Evolutionary conservation across 306 rosid genomes (phyloP), one percentile per base, ranked within the genome.

Genomic region (Cyamopsis tetragonoloba): DNA sequence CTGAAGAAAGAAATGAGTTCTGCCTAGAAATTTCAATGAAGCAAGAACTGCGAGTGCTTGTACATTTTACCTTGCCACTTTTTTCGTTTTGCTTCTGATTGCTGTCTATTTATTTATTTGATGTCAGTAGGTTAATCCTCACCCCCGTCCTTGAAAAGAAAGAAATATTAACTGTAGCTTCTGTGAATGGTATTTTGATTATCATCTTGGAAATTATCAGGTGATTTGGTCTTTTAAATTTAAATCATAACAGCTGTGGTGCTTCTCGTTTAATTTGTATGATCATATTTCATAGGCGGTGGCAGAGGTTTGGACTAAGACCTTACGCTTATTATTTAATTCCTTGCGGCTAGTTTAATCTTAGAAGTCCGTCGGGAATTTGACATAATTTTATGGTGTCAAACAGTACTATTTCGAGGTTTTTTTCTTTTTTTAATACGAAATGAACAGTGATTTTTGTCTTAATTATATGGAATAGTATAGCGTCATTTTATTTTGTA

Each of bases 21-120:
- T 68, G 44, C 28, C 17, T 38, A 31, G 59, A 63, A 75, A 47
- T 66, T 62, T 81, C 82, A 62, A 51, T 70, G 59, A 53, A 74
- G 77, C 53, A 53, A 75, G 73, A 77, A 69, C 67, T 20, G 78
- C 19, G 55, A 69, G 53, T 76, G 81, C 68, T 74, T 80, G 80
- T 80, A 74, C 78, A 79, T 80, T 79, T 84, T 76, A 65, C 72
- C 74, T 74, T 46, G 11, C 22, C 61, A 14, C 24, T 23, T 48
- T 50, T 28, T 57, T 38, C n/a, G 18, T 28, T 57, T 38, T 15
- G 18, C 48, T 41, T 62, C 58, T 61, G 75, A 54, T 32, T 48
- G 68, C 64, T 53, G 71, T n/a, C 78, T 31, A 41, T 66, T 32
- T 76, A 70, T 22, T 66, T 23, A 30, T 60, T 53, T 47, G 24